Evolutionary conservation across 2,329 filamentous ascomycete genomes (phyloP), one percentile per base, ranked within the genome.

Genomic region (Cadophora malorum): DNA sequence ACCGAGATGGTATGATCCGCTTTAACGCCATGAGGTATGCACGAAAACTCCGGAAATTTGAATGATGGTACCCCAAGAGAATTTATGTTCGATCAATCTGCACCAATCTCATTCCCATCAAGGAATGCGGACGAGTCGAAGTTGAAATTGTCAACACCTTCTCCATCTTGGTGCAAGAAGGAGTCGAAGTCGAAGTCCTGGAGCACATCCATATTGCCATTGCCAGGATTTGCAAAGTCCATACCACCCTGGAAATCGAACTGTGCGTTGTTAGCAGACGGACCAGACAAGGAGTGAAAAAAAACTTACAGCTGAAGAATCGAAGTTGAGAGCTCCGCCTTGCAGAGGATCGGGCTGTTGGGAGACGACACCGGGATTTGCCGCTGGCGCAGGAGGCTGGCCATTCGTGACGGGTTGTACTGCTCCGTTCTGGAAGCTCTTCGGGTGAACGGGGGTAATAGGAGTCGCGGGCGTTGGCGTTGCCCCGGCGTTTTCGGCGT

Each of bases 111-210:
- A 65, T 83, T 80, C 50, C 81, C 81, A 68, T 88, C 86, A 80
- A 89, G 85, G 74, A 88, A 87, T 56, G 79, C 77, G 28, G 80
- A 79, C 19, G 82, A 78, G 69, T 80, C 80, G 74, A 90, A 90
- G 78, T 86, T 85, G 70, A 90, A 90, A 4, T 75, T 68, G 58
- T 74, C 78, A 53, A 79, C 78, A 52, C 80, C 83, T 41, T 79
- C 81, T 58, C 84, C 84, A 68, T 85, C 83, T 66, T 85, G 83
- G 70, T 90, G 87, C 8, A 91, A 80, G 80, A 91, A 91, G 1
- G 88, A 89, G 77, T 91, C 88, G 72, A 91, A 87, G 72, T 91
- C 88, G 73, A 91, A 91, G 71, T 89, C 88, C 73, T 87, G 87
- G 59, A 91, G 81, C 45, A 90, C 88, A 74, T 90, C 84, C 64